A percentile compares a stretch with the other conserved stretches of the same genome.
phyloP scores from a whole-genome alignment of 352 stramenopile genomes.

The Lagenidium giganteum region DNA sequence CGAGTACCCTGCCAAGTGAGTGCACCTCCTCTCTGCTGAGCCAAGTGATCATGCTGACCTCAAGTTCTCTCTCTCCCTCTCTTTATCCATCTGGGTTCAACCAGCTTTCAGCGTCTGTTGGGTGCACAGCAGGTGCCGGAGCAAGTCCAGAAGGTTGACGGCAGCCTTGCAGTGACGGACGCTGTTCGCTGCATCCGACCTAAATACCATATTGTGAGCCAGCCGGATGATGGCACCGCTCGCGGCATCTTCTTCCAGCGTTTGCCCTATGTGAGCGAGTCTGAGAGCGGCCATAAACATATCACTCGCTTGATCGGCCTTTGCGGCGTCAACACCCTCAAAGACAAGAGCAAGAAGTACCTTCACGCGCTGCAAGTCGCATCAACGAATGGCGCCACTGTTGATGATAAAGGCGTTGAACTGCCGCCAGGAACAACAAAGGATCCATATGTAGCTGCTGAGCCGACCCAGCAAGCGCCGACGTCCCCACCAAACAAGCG shows the following conservation, averaged over 20 bases:
- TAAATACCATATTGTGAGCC: conserved; percentile 59
- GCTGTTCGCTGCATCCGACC: conserved; percentile 35
- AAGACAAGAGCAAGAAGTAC: conserved; percentile 62
- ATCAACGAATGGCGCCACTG: conserved; percentile 15
- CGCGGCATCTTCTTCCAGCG: conserved; percentile 58
- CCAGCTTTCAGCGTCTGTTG: conserved; percentile 38
- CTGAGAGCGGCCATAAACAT: conserved; percentile 28
- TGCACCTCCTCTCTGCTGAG: neutral
- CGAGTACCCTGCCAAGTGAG: conserved; percentile 25
- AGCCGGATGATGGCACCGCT: conserved; percentile 9
- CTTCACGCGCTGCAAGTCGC: conserved; percentile 56
- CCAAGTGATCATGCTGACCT: neutral
- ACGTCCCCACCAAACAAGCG: too few species aligned
- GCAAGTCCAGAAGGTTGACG: conserved; percentile 26
- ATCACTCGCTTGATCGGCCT: conserved; percentile 58
- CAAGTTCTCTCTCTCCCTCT: too few species aligned
- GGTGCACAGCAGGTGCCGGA: conserved; percentile 41
- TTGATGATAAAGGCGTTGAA: conserved; percentile 29
- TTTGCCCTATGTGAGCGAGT: conserved; percentile 59
- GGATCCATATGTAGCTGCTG: conserved; percentile 38
- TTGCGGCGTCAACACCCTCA: conserved; percentile 32
- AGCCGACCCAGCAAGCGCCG: too few species aligned
- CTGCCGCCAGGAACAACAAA: conserved; percentile 54
- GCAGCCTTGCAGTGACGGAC: conserved; percentile 16
- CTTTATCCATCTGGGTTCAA: too few species aligned